These are phyloP conservation scores for Xylariales sp. DNA, from an alignment of 2,329 filamentous ascomycete species.

Conservation along the genomic window DNA sequence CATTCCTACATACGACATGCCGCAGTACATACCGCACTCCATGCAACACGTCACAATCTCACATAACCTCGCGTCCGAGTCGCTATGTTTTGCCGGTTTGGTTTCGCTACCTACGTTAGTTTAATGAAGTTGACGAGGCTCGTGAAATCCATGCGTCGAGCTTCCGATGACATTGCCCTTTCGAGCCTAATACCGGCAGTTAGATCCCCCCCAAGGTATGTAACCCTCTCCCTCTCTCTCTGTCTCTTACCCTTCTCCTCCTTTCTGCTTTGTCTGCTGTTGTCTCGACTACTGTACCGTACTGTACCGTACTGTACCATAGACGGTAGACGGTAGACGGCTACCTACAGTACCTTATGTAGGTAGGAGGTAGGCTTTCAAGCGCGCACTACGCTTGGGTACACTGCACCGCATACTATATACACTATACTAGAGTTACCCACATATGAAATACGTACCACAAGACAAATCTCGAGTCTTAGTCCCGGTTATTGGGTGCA, in stretches of 20 bases:
- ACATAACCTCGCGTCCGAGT: conserved; percentile 1
- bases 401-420: too few relatives aligned
- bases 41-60: conserved; percentile 16
- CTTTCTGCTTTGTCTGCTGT: background rate
- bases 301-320: too few relatives aligned
- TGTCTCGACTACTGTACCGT: background rate
- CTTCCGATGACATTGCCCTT: conserved; percentile 12
- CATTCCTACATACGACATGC: background rate
- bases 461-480: conserved; percentile 8
- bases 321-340: background rate
- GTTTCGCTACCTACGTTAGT: background rate
- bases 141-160: background rate
- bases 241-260: background rate
- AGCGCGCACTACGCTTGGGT: background rate
- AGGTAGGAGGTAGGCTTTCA: background rate
- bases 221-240: too few relatives aligned
- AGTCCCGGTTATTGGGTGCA: conserved; percentile 14
- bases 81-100: conserved; percentile 16
- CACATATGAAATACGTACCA: background rate
- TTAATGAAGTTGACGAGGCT: background rate
- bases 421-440: background rate
- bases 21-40: background rate
- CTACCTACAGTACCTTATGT: too few relatives aligned
- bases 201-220: background rate
- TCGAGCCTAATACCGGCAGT: background rate